Conservation (phyloP, 805 yeast species). For the Candida ipomoeae region DNA sequence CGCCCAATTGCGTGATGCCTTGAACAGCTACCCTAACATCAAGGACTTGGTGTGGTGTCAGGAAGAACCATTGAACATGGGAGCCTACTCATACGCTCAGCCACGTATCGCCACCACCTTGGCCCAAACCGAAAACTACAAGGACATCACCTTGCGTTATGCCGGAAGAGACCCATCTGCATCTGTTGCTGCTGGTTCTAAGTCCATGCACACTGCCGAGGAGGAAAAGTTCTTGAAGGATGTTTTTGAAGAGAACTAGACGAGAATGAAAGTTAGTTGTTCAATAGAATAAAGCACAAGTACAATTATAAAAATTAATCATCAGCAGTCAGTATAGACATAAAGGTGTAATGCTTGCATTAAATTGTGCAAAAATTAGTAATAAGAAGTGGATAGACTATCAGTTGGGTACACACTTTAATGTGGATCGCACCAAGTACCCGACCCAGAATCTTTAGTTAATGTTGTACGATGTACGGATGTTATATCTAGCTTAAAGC, state of each 20-base stretch:
- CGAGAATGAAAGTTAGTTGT: not conserved
- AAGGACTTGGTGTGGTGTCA: conserved; percentile 95
- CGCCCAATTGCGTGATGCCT: conserved; percentile 82
- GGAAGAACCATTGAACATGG: conserved; percentile 98
- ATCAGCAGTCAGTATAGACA: too few relatives aligned
- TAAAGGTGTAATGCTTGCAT: too few relatives aligned
- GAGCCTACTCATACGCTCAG: conserved; percentile 71
- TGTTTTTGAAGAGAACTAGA: conserved; percentile 29
- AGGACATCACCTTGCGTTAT: conserved; percentile 61
- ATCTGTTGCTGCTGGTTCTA: conserved; percentile 96
- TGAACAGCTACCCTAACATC: conserved; percentile 73
- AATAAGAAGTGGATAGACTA: too few relatives aligned
- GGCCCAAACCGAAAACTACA: conserved; percentile 68
- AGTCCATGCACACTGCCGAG: conserved; percentile 81
- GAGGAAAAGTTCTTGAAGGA: conserved; percentile 83
- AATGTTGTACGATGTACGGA: not conserved
- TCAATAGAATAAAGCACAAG: not conserved
- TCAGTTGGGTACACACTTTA: too few relatives aligned
- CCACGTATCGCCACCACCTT: conserved; percentile 82
- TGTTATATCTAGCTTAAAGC: not conserved
- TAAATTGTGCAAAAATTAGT: too few relatives aligned
- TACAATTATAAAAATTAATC: not conserved
- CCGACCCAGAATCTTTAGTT: too few relatives aligned
- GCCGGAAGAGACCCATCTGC: conserved; percentile 99
- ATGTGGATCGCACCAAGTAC: too few relatives aligned